phyloP scores from a whole-genome alignment of 768 basidiomycete species.

The Guyanaporus albipodus region DNA sequence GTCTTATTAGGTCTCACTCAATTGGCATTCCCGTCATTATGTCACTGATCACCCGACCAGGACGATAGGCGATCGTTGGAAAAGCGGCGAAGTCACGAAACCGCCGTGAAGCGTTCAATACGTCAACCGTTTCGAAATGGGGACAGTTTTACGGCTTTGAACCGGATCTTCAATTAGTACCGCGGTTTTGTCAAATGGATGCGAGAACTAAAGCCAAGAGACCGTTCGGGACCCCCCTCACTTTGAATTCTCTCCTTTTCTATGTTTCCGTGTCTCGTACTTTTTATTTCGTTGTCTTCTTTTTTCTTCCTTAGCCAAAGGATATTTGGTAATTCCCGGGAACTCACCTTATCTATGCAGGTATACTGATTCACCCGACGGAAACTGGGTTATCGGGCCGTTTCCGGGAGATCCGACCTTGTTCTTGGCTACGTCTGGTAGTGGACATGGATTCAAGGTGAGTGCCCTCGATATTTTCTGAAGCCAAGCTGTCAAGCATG shows the following conservation, averaged over 20 bases:
- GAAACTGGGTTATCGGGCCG: slow-evolving; percentile 87
- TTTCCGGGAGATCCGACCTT: slow-evolving; percentile 54
- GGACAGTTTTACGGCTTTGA: not conserved
- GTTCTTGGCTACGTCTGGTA: slow-evolving; percentile 82
- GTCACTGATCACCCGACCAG: not conserved
- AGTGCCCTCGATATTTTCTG: not conserved
- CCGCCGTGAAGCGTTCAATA: not conserved
- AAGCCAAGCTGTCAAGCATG: too few species aligned
- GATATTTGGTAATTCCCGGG: not conserved
- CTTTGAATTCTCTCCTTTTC: not conserved
- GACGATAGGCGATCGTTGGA: not conserved
- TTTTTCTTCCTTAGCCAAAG: not conserved
- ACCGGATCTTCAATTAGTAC: not conserved
- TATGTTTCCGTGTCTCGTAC: not conserved
- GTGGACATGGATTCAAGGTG: slow-evolving; percentile 87
- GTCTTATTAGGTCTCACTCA: not conserved
- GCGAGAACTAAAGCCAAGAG: not conserved
- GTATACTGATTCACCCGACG: slow-evolving; percentile 87
- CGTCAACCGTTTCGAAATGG: not conserved
- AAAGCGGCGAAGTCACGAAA: too few species aligned
- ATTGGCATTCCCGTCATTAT: not conserved
- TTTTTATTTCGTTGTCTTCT: slow-evolving; percentile 3
- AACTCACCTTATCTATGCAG: slow-evolving; percentile 35
- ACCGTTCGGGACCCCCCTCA: slow-evolving; percentile 10
- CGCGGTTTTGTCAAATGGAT: not conserved